phyloP scores from a whole-genome alignment of 257 asterid genomes.

The Thymus mandschuricus region DNA sequence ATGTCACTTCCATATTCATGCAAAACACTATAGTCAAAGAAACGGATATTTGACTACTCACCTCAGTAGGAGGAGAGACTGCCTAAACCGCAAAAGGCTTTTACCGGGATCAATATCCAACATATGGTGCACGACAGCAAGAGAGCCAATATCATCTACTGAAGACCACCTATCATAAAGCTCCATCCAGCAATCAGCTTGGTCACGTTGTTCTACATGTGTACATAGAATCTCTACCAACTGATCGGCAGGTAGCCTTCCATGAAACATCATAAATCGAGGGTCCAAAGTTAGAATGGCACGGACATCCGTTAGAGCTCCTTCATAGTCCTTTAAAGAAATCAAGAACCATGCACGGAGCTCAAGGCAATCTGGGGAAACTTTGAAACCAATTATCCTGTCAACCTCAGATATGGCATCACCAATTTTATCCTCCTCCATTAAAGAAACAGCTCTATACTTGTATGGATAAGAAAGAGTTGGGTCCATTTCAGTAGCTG shows the following conservation, averaged over 20 bases:
- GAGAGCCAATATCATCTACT: slow-evolving; percentile 94
- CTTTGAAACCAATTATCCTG: slow-evolving; percentile 76
- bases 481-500: slow-evolving; percentile 89
- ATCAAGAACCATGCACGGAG: slow-evolving; percentile 94
- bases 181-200: slow-evolving; percentile 98
- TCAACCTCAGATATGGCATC: slow-evolving; percentile 78
- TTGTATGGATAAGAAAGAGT: slow-evolving; percentile 89
- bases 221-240: slow-evolving; percentile 69
- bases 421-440: slow-evolving; percentile 61
- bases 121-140: slow-evolving; percentile 97
- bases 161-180: slow-evolving; percentile 90
- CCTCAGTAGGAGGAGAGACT: slow-evolving; percentile 88
- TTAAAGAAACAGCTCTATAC: slow-evolving; percentile 64
- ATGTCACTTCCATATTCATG: not conserved
- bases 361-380: slow-evolving; percentile 92
- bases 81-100: slow-evolving; percentile 84
- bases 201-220: slow-evolving; percentile 71
- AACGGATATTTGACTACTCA: slow-evolving; percentile 30
- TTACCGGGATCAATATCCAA: slow-evolving; percentile 82
- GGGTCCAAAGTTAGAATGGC: slow-evolving; percentile 89
- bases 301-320: slow-evolving; percentile 78
- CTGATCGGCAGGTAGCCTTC: slow-evolving; percentile 65
- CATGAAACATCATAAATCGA: slow-evolving; percentile 83
- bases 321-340: slow-evolving; percentile 69
- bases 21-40: not conserved